These are phyloP conservation scores for Sarocladium strictum DNA, from an alignment of 2,329 filamentous ascomycete species.

Conservation along the genomic window DNA sequence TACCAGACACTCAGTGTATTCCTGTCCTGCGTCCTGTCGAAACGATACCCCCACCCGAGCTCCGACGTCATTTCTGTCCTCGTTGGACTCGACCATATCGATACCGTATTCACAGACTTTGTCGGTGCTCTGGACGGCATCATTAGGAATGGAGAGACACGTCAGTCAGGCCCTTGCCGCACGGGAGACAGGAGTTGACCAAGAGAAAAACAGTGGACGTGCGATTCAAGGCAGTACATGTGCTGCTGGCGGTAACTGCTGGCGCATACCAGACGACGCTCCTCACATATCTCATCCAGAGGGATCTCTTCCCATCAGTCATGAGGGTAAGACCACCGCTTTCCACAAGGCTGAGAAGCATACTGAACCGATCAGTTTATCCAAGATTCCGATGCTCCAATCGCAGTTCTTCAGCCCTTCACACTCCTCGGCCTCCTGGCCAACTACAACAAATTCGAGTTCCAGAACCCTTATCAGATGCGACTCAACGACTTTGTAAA, in stretches of 20 bases:
- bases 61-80: conserved; percentile 90
- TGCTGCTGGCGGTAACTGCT: conserved; percentile 76
- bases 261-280: conserved; percentile 95
- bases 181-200: conserved; percentile 19
- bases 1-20: conserved; percentile 81
- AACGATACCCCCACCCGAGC: conserved; percentile 91
- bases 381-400: conserved; percentile 65
- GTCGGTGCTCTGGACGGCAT: conserved; percentile 76
- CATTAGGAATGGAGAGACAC: conserved; percentile 67
- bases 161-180: conserved; percentile 40
- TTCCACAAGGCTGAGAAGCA: not conserved
- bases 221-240: conserved; percentile 73
- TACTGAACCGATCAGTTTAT: conserved; percentile 54
- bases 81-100: conserved; percentile 82
- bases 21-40: conserved; percentile 72
- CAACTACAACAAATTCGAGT: conserved; percentile 99
- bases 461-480: conserved; percentile 91
- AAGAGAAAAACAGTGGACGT: conserved; percentile 60
- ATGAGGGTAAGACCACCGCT: conserved; percentile 69
- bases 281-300: conserved; percentile 89
- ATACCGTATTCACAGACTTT: conserved; percentile 82
- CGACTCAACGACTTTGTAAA: conserved; percentile 95
- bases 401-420: conserved; percentile 66
- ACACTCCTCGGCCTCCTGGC: conserved; percentile 78
- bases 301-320: conserved; percentile 86